Conservation (phyloP, 2,329 filamentous ascomycete genomes). For the Pleoardoris graminearum region DNA sequence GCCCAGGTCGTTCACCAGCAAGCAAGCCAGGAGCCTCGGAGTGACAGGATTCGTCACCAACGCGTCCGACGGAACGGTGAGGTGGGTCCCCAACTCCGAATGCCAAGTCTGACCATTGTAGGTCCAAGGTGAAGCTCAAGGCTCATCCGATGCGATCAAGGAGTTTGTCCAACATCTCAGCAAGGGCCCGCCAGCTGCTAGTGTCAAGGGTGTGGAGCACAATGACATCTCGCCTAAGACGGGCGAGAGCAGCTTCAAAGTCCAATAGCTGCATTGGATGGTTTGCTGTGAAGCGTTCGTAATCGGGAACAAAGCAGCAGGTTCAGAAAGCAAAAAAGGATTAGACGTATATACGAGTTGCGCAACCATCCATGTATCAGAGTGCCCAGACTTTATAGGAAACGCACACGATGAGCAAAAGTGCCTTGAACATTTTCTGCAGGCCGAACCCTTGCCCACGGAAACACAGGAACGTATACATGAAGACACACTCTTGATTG, state of each 20-base stretch:
- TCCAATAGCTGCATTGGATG: slow-evolving; percentile 17
- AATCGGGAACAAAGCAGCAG: no score
- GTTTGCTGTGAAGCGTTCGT: no score
- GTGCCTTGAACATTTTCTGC: no score
- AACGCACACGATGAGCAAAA: no score
- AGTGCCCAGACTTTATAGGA: no score
- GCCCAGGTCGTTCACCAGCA: slow-evolving; percentile 47
- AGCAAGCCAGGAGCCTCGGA: slow-evolving; percentile 49
- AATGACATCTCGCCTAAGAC: slow-evolving; percentile 66
- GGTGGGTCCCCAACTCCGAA: slow-evolving; percentile 1
- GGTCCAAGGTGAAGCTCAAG: slow-evolving; percentile 91
- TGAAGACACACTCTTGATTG: no score
- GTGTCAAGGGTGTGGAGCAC: slow-evolving; percentile 74
- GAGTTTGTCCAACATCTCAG: slow-evolving; percentile 76
- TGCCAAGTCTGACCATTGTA: slow-evolving; percentile 44
- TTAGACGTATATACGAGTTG: no score
- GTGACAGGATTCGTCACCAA: slow-evolving; percentile 54
- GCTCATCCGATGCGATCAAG: slow-evolving; percentile 64
- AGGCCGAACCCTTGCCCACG: no score
- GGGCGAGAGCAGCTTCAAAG: slow-evolving; percentile 66
- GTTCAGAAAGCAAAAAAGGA: no score
- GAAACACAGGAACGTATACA: no score
- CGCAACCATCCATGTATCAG: no score
- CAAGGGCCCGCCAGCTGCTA: slow-evolving; percentile 71
- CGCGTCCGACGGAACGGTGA: slow-evolving; percentile 50